Base-by-base conservation (phyloP, 306 rosid species). In the Alnus rubra region DNA sequence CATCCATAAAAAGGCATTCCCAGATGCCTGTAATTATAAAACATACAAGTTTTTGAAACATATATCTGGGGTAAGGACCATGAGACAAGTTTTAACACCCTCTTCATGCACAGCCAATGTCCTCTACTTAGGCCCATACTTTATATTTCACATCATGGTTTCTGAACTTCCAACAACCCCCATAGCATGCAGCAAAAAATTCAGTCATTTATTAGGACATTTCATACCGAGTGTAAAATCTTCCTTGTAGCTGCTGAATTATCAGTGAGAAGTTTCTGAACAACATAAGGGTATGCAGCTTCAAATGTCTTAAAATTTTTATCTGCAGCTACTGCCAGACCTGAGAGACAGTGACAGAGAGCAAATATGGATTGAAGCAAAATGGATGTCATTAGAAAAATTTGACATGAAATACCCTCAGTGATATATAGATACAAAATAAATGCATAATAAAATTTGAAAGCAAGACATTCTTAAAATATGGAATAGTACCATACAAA, bases 261-360 rank as follows among this genome's bases (percentile, higher is more conserved):
- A 75, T 94, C 97, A 31, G 97, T 94, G 70, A 92, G 90, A 80
- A 94, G 95, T 79, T 94, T 94, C 82, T 87, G 92, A 59, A 88
- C 94, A 71, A 94, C 98, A 62, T 88, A 92, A 70, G 98, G 97
- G 75, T 91, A 92, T 78, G 97, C 98, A 75, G 97, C 93, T 86
- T 91, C 97, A 88, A 94, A 94, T 78, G 98, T 94, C 87, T 92
- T 94, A 60, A 92, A 94, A 74, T 83, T 88, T 78, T 67, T 59
- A 82, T 94, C 97, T 53, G 87, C 97, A 14, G 97, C 95, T 54
- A 94, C 45, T 51, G 98, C 98, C 83, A 92, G 82, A 78, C 98
- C 98, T 92, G 92, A 75, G 54, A 76, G 52, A 54, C 49, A 69
- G 75, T 67, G 42, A 78, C 63, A 74, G 39, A 73, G 71, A 70